These are phyloP conservation scores for Crithidia thermophila DNA, from an alignment of 208 protist genomes.

Conservation along the genomic window DNA sequence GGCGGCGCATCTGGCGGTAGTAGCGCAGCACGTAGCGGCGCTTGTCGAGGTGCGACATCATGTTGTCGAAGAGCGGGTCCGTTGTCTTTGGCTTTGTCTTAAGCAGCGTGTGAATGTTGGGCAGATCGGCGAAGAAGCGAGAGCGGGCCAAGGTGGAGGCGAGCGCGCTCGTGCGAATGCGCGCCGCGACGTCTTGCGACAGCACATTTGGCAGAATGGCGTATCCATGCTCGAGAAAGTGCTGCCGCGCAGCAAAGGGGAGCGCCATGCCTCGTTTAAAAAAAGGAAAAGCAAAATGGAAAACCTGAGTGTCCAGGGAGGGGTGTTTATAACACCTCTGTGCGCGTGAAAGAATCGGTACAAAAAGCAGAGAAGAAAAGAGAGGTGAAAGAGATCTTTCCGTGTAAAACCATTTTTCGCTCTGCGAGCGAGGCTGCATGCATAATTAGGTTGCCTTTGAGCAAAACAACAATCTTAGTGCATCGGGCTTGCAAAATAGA, in stretches of 20 bases:
- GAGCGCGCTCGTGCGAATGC: conserved; percentile 45
- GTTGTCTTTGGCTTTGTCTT: conserved; percentile 44
- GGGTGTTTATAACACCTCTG: background rate
- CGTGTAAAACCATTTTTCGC: too few relatives aligned
- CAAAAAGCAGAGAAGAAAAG: conserved; percentile 1
- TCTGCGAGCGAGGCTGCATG: too few relatives aligned
- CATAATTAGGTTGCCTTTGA: too few relatives aligned
- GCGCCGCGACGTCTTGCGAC: conserved; percentile 26
- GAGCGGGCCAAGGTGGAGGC: conserved; percentile 50
- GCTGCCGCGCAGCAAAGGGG: conserved; percentile 62
- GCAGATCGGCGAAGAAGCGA: conserved; percentile 65
- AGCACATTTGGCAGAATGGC: conserved; percentile 70
- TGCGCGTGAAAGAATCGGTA: background rate
- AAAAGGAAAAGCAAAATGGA: background rate
- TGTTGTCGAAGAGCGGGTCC: conserved; percentile 54
- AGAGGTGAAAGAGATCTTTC: background rate
- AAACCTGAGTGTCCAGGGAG: background rate
- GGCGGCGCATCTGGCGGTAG: conserved; percentile 41
- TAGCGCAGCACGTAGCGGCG: conserved; percentile 60
- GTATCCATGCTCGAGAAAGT: conserved; percentile 80
- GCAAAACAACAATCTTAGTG: too few relatives aligned
- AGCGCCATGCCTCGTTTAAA: conserved; percentile 32
- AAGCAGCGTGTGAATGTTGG: conserved; percentile 68
- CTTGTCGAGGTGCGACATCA: conserved; percentile 60
- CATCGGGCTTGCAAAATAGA: too few relatives aligned